Evolutionary conservation across 2,329 filamentous ascomycete species (phyloP).

Genomic region (Helminthosporium solani): DNA sequence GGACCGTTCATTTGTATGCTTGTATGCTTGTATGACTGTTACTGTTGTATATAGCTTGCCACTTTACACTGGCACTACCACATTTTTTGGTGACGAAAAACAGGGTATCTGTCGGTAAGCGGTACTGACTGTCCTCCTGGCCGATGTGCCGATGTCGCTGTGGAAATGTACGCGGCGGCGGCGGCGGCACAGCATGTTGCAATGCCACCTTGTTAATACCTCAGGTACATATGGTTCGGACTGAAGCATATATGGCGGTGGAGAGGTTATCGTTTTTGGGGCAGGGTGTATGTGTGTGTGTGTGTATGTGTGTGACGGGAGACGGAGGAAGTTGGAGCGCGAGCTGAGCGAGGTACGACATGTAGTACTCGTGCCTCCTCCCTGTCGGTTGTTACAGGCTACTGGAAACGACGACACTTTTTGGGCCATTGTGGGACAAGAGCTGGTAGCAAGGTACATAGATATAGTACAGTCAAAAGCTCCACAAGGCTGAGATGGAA

Average conservation of each 20-base stretch:
- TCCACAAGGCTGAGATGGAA: slow-evolving; percentile 8
- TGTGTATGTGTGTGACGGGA: too few species aligned
- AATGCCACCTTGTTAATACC: background rate
- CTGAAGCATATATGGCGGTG: background rate
- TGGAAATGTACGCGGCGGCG: slow-evolving; percentile 8
- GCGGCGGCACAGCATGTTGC: slow-evolving; percentile 8
- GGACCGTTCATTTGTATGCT: background rate
- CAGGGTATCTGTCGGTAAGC: slow-evolving; percentile 23
- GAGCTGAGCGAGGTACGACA: slow-evolving; percentile 3
- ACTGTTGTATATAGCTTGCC: slow-evolving; percentile 1
- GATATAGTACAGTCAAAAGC: too few species aligned
- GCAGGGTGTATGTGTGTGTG: too few species aligned
- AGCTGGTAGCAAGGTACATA: slow-evolving; percentile 8
- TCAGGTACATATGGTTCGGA: background rate
- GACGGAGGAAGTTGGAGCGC: slow-evolving; percentile 10
- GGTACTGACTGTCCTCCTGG: slow-evolving; percentile 11
- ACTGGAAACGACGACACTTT: slow-evolving; percentile 9
- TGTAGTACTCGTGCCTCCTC: slow-evolving; percentile 1
- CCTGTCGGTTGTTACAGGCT: background rate
- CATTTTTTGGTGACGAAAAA: slow-evolving; percentile 8
- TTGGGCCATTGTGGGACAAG: slow-evolving; percentile 10
- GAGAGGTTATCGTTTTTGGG: too few species aligned
- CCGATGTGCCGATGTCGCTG: slow-evolving; percentile 27
- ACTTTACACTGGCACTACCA: background rate
- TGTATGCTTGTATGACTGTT: background rate